Evolutionary conservation across 2,329 filamentous ascomycete species (phyloP).

Genomic region (Ophiostoma sp.): DNA sequence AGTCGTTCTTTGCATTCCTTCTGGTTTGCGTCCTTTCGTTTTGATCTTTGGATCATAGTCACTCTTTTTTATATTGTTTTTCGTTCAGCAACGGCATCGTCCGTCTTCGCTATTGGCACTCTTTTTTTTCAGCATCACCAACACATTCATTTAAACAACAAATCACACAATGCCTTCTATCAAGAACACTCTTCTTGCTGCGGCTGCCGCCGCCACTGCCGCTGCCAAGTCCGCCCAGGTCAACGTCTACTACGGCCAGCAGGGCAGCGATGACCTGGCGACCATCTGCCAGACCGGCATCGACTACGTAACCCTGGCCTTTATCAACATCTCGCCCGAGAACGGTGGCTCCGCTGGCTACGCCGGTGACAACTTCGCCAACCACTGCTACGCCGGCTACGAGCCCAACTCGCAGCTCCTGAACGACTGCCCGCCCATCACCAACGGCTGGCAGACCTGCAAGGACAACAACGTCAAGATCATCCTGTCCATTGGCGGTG

Average conservation of each 20-base stretch:
- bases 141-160: background rate
- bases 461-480: slow-evolving; percentile 62
- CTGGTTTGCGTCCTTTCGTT: slow-evolving; percentile 32
- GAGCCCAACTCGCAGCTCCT: slow-evolving; percentile 40
- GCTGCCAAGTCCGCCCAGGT: slow-evolving; percentile 32
- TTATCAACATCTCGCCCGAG: slow-evolving; percentile 44
- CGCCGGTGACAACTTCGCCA: slow-evolving; percentile 43
- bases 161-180: slow-evolving; percentile 27
- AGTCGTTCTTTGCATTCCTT: slow-evolving; percentile 29
- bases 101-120: background rate
- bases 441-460: slow-evolving; percentile 47
- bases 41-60: slow-evolving; percentile 28
- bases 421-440: slow-evolving; percentile 38
- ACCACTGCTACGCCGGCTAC: slow-evolving; percentile 39
- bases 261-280: slow-evolving; percentile 32
- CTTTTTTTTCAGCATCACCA: background rate
- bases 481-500: slow-evolving; percentile 64
- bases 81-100: slow-evolving; percentile 7
- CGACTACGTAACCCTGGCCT: slow-evolving; percentile 45
- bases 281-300: slow-evolving; percentile 39
- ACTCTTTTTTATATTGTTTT: slow-evolving; percentile 18
- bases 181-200: slow-evolving; percentile 34
- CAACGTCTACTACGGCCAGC: slow-evolving; percentile 40
- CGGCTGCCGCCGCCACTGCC: slow-evolving; percentile 32
- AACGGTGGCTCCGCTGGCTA: slow-evolving; percentile 38